Evolutionary conservation across 108 stramenopile species (phyloP), one percentile per base, ranked within the genome.

Genomic region (Hondaea fermentalgiana): DNA sequence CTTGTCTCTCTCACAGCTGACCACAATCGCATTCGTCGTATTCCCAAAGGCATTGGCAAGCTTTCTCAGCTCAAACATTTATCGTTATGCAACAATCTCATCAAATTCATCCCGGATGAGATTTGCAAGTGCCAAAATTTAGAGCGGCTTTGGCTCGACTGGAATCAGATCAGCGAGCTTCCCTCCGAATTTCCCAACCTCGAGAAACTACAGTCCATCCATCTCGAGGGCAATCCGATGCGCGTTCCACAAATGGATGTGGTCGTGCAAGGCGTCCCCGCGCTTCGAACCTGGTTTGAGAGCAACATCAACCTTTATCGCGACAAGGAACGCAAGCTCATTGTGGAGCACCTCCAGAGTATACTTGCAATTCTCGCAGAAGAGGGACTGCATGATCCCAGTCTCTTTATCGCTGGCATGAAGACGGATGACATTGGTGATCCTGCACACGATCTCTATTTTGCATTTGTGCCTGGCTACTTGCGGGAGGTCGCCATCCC

Each of bases 161-260:
- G 72, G 72, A 83, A 83, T 21, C 72, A 83, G 44, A 83, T 83
- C 49, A 51, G 47, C n/a, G 47, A 83, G 21, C 72, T 83, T 10
- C 72, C 72, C 5, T 21, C 72, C n/a, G 72, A 83, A 10, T 83
- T 83, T 51, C 72, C 25, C 49, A 8, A 8, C 5, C 72, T 83
- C 44, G 47, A 83, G 44, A 83, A 21, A 5, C 44, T 83, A 43
- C 47, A 83, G 25, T 83, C 72, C 49, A 45, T 83, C 44, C 72
- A 83, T 21, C 44, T 83, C 23, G 72, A 83, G 21, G 72, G 72
- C 5, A 83, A 83, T 21, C 72, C 72, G n/a, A 83, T 83, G 72
- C 19, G 49, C 35, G 49, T 83, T 5, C 72, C 72, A 17, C 44
- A 83, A 25, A 45, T 83, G 47, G 72, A 83, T 5, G 72, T 83